Percentiles rank a stretch among this genome's conserved stretches.
These are phyloP conservation scores for Phlebiopsis flavidoalba DNA, from an alignment of 768 basidiomycete species.

Conservation along the genomic window DNA sequence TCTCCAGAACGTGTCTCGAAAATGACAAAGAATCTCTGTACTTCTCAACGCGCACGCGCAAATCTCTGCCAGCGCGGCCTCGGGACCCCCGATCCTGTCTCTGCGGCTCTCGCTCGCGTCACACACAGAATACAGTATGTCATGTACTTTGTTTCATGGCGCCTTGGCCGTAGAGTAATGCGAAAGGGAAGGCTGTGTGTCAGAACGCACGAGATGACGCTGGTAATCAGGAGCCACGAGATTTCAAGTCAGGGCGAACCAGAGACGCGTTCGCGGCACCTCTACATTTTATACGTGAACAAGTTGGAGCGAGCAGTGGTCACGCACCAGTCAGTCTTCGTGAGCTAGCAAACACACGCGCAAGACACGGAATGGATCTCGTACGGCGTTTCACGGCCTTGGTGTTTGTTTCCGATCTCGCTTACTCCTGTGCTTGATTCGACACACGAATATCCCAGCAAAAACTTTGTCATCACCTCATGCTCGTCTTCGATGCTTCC, in stretches of 20 bases:
- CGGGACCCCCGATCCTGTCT: conserved; percentile 41
- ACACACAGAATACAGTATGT: conserved; percentile 13
- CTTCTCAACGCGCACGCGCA: conserved; percentile 32
- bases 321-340: conserved; percentile 34
- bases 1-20: conserved; percentile 47
- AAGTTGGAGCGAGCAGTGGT: conserved; percentile 34
- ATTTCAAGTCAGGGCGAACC: conserved; percentile 24
- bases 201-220: conserved; percentile 41
- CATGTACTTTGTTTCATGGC: conserved; percentile 1
- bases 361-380: conserved; percentile 26
- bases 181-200: conserved; percentile 40
- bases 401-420: conserved; percentile 13
- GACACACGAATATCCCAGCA: neutral
- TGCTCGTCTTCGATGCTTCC: conserved; percentile 23
- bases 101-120: neutral
- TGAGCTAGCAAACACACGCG: neutral
- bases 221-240: conserved; percentile 5
- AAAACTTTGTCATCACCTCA: too few species aligned
- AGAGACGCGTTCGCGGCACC: conserved; percentile 52
- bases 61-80: conserved; percentile 45
- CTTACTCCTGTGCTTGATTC: conserved; percentile 7
- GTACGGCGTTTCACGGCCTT: conserved; percentile 28
- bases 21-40: conserved; percentile 19
- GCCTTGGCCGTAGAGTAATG: neutral
- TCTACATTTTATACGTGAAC: conserved; percentile 12